phyloP scores from a whole-genome alignment of 108 stramenopile species.

The Skeletonema marinoi region DNA sequence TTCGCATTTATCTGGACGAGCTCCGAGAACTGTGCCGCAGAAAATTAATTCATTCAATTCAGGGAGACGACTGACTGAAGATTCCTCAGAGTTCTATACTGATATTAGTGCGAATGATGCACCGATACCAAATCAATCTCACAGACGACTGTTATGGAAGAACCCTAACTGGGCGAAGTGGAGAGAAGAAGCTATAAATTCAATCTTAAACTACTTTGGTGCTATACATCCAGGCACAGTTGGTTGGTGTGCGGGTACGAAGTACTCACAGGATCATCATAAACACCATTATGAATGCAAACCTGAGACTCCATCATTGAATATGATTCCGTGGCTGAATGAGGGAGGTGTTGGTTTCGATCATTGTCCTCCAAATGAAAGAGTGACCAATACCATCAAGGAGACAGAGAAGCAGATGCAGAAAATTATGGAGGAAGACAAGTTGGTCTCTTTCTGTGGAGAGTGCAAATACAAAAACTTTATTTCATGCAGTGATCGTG shows the following conservation, averaged over 20 bases:
- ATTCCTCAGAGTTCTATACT: background rate
- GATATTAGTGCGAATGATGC: background rate
- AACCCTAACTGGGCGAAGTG: constrained; percentile 68
- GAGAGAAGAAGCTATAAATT: constrained; percentile 78
- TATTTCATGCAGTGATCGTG: constrained; percentile 4
- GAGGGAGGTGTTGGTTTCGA: constrained; percentile 36
- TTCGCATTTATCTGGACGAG: constrained; percentile 74
- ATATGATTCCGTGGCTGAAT: constrained; percentile 45
- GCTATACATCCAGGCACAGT: constrained; percentile 78
- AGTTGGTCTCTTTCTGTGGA: constrained; percentile 3
- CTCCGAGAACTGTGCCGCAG: constrained; percentile 71
- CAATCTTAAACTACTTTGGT: constrained; percentile 82
- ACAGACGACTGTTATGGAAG: constrained; percentile 63
- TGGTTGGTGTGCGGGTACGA: constrained; percentile 86
- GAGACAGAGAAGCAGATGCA: background rate
- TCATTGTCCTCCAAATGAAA: constrained; percentile 31
- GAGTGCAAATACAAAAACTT: constrained; percentile 10
- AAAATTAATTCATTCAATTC: constrained; percentile 21
- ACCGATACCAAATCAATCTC: constrained; percentile 33
- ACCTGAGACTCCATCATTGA: constrained; percentile 46
- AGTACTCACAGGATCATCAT: constrained; percentile 36
- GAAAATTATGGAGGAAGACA: background rate
- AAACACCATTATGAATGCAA: constrained; percentile 42
- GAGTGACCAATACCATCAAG: background rate
- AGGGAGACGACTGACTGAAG: constrained; percentile 8